Conservation (phyloP, 2,329 filamentous ascomycete species). For the Arthrobotrys sinensis region DNA sequence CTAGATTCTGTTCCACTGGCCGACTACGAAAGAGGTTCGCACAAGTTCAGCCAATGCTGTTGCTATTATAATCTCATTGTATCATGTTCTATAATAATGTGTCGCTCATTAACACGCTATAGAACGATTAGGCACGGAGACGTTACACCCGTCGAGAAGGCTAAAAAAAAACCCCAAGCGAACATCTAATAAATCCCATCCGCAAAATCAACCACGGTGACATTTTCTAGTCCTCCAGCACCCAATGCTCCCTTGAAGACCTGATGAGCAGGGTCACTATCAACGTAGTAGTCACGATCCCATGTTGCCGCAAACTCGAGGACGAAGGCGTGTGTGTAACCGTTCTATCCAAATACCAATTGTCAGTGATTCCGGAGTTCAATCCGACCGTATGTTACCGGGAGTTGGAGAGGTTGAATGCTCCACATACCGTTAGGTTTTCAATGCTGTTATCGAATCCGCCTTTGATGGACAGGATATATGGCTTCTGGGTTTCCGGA, state of each 20-base stretch:
- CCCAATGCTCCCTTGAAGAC: constrained; percentile 66
- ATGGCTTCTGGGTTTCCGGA: constrained; percentile 56
- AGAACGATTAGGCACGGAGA: neutral
- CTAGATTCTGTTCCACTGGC: no score
- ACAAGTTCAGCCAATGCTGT: neutral
- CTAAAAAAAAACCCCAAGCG: neutral
- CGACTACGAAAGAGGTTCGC: no score
- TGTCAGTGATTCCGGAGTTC: neutral
- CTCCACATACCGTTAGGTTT: constrained; percentile 8
- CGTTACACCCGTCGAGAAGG: neutral
- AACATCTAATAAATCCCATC: constrained; percentile 60
- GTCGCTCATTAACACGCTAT: neutral
- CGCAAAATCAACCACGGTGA: constrained; percentile 68
- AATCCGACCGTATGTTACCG: neutral
- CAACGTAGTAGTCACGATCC: constrained; percentile 69
- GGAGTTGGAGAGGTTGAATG: neutral
- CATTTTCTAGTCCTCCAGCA: constrained; percentile 66
- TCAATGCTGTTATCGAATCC: constrained; percentile 60
- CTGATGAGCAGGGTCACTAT: constrained; percentile 67
- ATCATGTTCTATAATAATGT: neutral
- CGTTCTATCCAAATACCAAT: constrained; percentile 65
- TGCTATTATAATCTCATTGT: neutral
- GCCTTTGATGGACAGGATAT: constrained; percentile 60
- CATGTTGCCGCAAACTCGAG: constrained; percentile 67
- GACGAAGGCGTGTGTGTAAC: constrained; percentile 69